phyloP scores from a whole-genome alignment of 2,329 filamentous ascomycete genomes.

The Fusarium liriodendri region DNA sequence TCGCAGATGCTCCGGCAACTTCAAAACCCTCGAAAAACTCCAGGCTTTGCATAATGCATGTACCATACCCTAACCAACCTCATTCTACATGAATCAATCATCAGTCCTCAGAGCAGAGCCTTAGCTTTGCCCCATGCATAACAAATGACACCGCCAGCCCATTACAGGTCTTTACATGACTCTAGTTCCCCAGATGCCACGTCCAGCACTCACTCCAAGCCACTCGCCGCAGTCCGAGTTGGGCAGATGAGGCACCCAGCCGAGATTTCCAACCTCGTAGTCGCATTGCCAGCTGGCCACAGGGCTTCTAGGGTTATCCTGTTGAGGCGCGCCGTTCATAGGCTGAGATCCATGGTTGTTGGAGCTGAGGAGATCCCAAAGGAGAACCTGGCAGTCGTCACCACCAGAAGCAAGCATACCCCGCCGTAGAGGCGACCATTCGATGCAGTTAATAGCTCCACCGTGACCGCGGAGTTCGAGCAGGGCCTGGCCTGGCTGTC shows the following conservation, averaged over 20 bases:
- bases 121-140: slow-evolving; percentile 6
- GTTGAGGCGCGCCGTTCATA: slow-evolving; percentile 61
- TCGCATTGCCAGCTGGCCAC: slow-evolving; percentile 86
- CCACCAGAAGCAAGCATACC: slow-evolving; percentile 91
- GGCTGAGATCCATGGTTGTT: slow-evolving; percentile 55
- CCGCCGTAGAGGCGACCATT: slow-evolving; percentile 91
- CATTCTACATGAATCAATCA: slow-evolving; percentile 41
- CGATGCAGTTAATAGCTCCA: slow-evolving; percentile 88
- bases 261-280: slow-evolving; percentile 86
- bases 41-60: slow-evolving; percentile 44
- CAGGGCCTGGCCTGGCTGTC: slow-evolving; percentile 94
- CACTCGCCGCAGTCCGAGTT: slow-evolving; percentile 81
- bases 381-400: slow-evolving; percentile 89
- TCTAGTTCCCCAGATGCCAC: slow-evolving; percentile 83
- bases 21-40: slow-evolving; percentile 39
- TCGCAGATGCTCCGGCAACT: slow-evolving; percentile 38
- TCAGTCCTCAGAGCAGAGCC: slow-evolving; percentile 12
- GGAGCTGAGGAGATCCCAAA: slow-evolving; percentile 90
- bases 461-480: slow-evolving; percentile 92
- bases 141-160: slow-evolving; percentile 29
- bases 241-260: slow-evolving; percentile 81
- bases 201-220: slow-evolving; percentile 83
- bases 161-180: slow-evolving; percentile 45
- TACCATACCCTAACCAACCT: slow-evolving; percentile 37
- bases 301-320: slow-evolving; percentile 73